Evolutionary conservation across 2,329 filamentous ascomycete genomes (phyloP), one percentile per base, ranked within the genome.

Genomic region (Leptographium lundbergii): DNA sequence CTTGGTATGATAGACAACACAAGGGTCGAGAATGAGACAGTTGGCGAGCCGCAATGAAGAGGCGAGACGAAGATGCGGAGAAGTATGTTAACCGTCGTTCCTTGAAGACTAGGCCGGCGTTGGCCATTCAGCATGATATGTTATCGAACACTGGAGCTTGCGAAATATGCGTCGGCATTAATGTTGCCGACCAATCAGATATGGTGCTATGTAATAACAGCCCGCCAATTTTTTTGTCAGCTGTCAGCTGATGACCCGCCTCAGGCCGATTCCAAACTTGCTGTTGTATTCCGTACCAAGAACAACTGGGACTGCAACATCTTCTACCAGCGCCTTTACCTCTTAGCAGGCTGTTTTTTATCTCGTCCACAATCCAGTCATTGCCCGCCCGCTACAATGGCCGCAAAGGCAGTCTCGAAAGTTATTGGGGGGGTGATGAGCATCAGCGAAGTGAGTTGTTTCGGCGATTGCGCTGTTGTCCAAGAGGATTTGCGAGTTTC

Each of bases 361-460:
- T 22, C 53, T 34, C 11, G 25, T 3, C 29, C 17, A n/a, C 67
- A 71, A 68, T 72, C 77, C 67, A 2, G 17, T 17, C 45, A 47
- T 32, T 22, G 2, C 14, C 34, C 10, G 24, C 13, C 42, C 25
- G 34, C 9, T 25, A 53, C 25, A 63, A 86, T 86, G 83, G 81
- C 80, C 67, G 80, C 81, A 65, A 82, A 84, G 74, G 80, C 74
- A 68, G 78, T 74, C 68, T 76, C 77, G 59, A 82, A 82, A 69
- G 77, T 76, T 66, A 77, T 75, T 60, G 77, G 77, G 63, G 75
- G 77, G 66, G 75, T 80, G 60, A 71, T 85, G 60, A 75, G 75
- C 67, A 74, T 88, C 65, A 73, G 75, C 66, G 80, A 84, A 76
- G 85, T 87, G 75, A 66, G 74, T 65, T 54, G 17, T 19, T 29